phyloP scores from a whole-genome alignment of 106 monocot species.

The Gastrodia elata region DNA sequence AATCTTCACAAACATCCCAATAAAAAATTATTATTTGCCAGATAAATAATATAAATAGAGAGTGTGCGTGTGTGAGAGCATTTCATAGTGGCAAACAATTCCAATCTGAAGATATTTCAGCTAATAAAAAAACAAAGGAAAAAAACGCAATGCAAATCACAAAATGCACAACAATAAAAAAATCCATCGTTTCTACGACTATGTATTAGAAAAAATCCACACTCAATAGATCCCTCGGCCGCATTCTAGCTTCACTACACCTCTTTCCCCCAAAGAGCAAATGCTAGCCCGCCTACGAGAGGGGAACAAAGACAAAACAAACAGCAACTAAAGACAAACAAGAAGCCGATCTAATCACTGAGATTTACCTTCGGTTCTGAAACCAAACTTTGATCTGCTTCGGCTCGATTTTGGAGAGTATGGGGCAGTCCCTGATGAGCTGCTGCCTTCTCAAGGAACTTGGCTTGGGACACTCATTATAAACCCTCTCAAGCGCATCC shows the following conservation, averaged over 20 bases:
- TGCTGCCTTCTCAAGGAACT: constrained; percentile 77
- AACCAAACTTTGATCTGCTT: constrained; percentile 99
- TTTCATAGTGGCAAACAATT: too few species aligned
- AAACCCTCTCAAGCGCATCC: constrained; percentile 90
- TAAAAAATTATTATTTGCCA: too few species aligned
- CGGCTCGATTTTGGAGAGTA: constrained; percentile 81
- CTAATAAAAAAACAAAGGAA: too few species aligned
- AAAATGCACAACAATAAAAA: neutral
- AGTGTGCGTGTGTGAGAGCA: too few species aligned
- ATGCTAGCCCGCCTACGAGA: neutral
- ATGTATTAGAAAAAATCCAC: neutral
- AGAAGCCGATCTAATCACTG: neutral
- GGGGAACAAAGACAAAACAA: neutral
- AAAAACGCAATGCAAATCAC: neutral
- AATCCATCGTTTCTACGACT: neutral
- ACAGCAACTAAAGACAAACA: neutral
- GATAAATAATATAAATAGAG: too few species aligned
- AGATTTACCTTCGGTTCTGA: constrained; percentile 76
- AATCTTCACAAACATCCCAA: too few species aligned
- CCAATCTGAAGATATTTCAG: too few species aligned
- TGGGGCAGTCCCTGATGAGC: constrained; percentile 80
- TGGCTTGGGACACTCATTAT: constrained; percentile 88
- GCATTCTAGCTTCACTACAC: neutral
- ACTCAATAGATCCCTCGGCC: neutral
- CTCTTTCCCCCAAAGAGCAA: neutral